Percentiles rank a stretch among this genome's conserved stretches.
Evolutionary conservation across 768 basidiomycete species (phyloP).

Genomic region (Pleurotus citrinopileatus): DNA sequence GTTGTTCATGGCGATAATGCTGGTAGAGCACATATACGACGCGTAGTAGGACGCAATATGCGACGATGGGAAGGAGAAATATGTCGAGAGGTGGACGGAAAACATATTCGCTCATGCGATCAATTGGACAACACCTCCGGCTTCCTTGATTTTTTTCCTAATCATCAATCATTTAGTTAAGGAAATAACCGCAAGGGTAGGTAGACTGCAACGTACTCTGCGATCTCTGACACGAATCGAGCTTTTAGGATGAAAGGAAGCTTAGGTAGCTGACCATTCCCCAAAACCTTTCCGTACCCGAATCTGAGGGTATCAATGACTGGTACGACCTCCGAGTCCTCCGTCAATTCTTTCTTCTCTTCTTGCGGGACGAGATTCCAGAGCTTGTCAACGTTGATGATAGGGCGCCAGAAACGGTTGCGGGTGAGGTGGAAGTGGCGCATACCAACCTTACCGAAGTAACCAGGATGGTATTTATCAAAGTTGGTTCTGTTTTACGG

Average conservation of each 20-base stretch:
- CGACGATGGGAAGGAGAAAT: slow-evolving; percentile 25
- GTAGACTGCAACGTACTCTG: slow-evolving; percentile 54
- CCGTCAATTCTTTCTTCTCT: slow-evolving; percentile 76
- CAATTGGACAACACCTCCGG: slow-evolving; percentile 91
- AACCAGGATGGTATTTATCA: slow-evolving; percentile 99
- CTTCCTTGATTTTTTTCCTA: slow-evolving; percentile 83
- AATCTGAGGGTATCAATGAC: slow-evolving; percentile 85
- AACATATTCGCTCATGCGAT: slow-evolving; percentile 75
- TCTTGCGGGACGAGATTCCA: slow-evolving; percentile 87
- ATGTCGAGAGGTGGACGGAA: slow-evolving; percentile 22
- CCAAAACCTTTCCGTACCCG: slow-evolving; percentile 93
- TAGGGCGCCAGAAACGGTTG: slow-evolving; percentile 89
- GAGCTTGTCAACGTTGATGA: slow-evolving; percentile 98
- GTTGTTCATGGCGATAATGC: neutral
- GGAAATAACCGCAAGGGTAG: neutral
- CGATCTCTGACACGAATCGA: slow-evolving; percentile 86
- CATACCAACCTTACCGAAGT: slow-evolving; percentile 99
- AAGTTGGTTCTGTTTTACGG: slow-evolving; percentile 79
- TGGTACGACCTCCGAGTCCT: slow-evolving; percentile 81
- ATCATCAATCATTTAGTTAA: neutral
- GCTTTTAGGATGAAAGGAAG: slow-evolving; percentile 98
- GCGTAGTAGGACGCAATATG: slow-evolving; percentile 7
- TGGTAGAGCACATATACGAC: neutral
- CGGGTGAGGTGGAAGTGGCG: slow-evolving; percentile 94
- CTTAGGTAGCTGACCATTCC: slow-evolving; percentile 90